These are phyloP conservation scores for Aristolochia fimbriata DNA, from an alignment of 164 flowering plant species.

Conservation along the genomic window DNA sequence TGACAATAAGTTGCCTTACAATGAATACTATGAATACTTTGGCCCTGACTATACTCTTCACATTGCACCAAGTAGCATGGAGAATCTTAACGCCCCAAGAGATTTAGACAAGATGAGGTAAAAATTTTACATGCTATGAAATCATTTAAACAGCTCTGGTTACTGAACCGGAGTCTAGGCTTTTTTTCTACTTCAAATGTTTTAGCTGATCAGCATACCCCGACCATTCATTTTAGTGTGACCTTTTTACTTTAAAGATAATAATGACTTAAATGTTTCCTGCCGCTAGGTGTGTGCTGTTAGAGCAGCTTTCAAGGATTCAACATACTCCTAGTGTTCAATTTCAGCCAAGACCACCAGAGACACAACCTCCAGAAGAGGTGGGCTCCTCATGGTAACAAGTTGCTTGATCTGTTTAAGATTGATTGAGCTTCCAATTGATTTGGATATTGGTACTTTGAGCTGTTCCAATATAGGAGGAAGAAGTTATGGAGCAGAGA, in stretches of 20 bases:
- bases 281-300: slow-evolving; percentile 43
- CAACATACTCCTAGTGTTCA: slow-evolving; percentile 79
- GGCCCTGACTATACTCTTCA: slow-evolving; percentile 91
- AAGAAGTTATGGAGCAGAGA: slow-evolving; percentile 56
- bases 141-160: not conserved
- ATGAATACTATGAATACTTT: slow-evolving; percentile 84
- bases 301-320: slow-evolving; percentile 72
- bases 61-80: slow-evolving; percentile 51
- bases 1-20: slow-evolving; percentile 72
- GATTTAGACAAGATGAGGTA: slow-evolving; percentile 78
- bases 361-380: slow-evolving; percentile 57
- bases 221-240: not conserved
- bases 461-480: slow-evolving; percentile 35
- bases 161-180: too few relatives aligned
- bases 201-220: too few relatives aligned
- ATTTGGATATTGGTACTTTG: not conserved
- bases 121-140: not conserved
- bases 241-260: not conserved
- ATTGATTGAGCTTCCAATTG: too few relatives aligned
- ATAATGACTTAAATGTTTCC: not conserved
- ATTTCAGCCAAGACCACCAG: slow-evolving; percentile 60
- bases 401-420: too few relatives aligned
- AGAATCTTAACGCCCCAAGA: slow-evolving; percentile 58
- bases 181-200: too few relatives aligned
- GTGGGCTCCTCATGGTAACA: slow-evolving; percentile 18